Evolutionary conservation across 2,329 filamentous ascomycete genomes (phyloP).

Genomic region (Arthrobotrys sphaeroides): DNA sequence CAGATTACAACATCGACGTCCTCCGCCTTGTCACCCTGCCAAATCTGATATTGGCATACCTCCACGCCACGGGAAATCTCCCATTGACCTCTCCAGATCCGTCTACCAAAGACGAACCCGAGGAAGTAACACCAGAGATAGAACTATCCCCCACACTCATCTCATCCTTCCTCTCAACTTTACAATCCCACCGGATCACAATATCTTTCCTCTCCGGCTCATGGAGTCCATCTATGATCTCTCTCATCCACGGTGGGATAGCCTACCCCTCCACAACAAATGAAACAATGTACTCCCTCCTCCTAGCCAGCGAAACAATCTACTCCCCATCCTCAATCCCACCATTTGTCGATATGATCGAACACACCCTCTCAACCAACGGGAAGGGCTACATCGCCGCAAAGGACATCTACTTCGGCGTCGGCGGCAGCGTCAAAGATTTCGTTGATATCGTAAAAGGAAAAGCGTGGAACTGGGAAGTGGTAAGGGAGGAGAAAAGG

Average conservation of each 20-base stretch:
- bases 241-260: constrained; percentile 65
- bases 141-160: constrained; percentile 19
- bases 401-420: constrained; percentile 84
- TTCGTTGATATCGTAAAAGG: constrained; percentile 65
- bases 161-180: constrained; percentile 60
- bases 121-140: constrained; percentile 28
- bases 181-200: constrained; percentile 65
- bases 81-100: constrained; percentile 83
- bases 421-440: constrained; percentile 81
- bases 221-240: constrained; percentile 74
- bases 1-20: constrained; percentile 83
- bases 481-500: constrained; percentile 46
- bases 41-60: constrained; percentile 78
- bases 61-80: constrained; percentile 70
- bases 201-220: constrained; percentile 77
- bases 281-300: constrained; percentile 60
- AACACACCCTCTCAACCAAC: constrained; percentile 67
- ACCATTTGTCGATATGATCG: constrained; percentile 74
- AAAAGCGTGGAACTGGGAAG: constrained; percentile 33
- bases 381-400: constrained; percentile 75
- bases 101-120: constrained; percentile 63
- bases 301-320: constrained; percentile 83
- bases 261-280: background rate
- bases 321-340: constrained; percentile 78
- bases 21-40: constrained; percentile 80